These are phyloP conservation scores for Kwoniella shandongensis DNA, from an alignment of 768 basidiomycete species.

Conservation along the genomic window DNA sequence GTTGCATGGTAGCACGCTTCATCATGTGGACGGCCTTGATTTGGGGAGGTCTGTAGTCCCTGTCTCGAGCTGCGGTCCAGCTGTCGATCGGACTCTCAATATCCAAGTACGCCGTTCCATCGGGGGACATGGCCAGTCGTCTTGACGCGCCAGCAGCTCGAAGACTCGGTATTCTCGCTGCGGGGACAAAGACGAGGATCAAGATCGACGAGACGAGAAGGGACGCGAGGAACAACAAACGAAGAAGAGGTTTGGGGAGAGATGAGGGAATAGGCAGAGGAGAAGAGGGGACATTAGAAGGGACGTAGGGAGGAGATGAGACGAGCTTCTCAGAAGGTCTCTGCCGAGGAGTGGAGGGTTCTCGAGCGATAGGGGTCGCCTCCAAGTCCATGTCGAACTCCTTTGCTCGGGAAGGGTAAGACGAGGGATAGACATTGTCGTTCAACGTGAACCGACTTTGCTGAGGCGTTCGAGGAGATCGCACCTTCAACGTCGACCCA, in stretches of 20 bases:
- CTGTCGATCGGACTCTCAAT: conserved; percentile 14
- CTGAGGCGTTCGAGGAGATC: conserved; percentile 35
- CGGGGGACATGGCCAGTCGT: conserved; percentile 29
- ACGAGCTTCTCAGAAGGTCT: conserved; percentile 16
- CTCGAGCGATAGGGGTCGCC: conserved; percentile 15
- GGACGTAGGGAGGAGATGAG: conserved; percentile 14
- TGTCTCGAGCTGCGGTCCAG: conserved; percentile 26
- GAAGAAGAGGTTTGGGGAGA: conserved; percentile 37
- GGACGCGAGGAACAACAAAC: conserved; percentile 32
- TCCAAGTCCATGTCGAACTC: conserved; percentile 1
- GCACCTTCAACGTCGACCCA: conserved; percentile 21
- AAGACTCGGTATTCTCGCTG: conserved; percentile 34
- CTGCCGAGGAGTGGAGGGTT: conserved; percentile 15
- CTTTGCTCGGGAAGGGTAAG: conserved; percentile 14
- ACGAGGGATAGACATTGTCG: conserved; percentile 18
- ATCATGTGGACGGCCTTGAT: conserved; percentile 29
- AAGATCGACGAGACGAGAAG: conserved; percentile 28
- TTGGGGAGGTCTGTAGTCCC: conserved; percentile 41
- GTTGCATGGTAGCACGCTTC: conserved; percentile 13
- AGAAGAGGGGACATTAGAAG: conserved; percentile 20
- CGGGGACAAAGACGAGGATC: conserved; percentile 33
- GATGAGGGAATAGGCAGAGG: conserved; percentile 22
- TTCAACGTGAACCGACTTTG: conserved; percentile 29
- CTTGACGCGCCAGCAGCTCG: conserved; percentile 28
- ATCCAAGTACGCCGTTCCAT: conserved; percentile 31